These are phyloP conservation scores for Erythrophleum fordii DNA, from an alignment of 306 rosid species.

Conservation along the genomic window DNA sequence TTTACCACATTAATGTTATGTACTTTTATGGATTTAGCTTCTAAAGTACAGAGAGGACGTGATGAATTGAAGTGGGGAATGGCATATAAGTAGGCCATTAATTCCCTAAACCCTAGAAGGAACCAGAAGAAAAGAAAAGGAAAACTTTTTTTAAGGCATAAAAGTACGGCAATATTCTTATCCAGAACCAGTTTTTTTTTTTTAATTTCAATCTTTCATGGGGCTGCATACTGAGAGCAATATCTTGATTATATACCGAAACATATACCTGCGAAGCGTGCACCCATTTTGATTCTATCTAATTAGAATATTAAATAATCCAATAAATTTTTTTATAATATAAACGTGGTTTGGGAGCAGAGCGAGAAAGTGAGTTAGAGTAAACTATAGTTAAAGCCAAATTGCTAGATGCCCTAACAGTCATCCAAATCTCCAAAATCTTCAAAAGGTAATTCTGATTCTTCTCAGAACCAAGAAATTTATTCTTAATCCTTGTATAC, in stretches of 20 bases:
- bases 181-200: constrained; percentile 3
- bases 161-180: constrained; percentile 22
- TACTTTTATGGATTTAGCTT: neutral
- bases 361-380: constrained; percentile 37
- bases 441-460: constrained; percentile 48
- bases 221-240: constrained; percentile 6
- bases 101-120: neutral
- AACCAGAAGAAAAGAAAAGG: neutral
- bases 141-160: neutral
- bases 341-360: constrained; percentile 1
- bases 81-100: neutral
- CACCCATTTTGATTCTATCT: constrained; percentile 27
- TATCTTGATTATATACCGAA: constrained; percentile 33
- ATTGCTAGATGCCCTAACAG: constrained; percentile 41
- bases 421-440: constrained; percentile 46
- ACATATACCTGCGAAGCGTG: constrained; percentile 14
- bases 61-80: neutral
- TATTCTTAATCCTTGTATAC: constrained; percentile 47
- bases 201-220: neutral
- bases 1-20: neutral
- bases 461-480: constrained; percentile 22
- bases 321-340: neutral
- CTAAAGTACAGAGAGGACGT: neutral
- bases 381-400: constrained; percentile 40
- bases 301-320: constrained; percentile 2